These are phyloP conservation scores for Debaryomycetaceae sp. DNA, from an alignment of 1,139 yeast genomes.

Conservation along the genomic window DNA sequence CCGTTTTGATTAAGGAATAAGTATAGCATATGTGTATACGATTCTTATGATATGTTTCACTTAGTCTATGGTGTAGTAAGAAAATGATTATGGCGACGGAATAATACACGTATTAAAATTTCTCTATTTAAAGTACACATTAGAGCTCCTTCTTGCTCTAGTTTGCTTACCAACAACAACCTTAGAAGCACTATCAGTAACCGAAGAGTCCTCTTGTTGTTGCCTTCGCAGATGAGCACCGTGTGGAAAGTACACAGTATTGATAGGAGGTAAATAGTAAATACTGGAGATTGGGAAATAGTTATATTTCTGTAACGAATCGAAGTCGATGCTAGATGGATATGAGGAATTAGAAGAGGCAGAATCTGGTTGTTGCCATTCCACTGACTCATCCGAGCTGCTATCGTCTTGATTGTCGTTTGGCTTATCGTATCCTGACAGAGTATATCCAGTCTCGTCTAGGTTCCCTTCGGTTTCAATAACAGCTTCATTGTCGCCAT, in stretches of 20 bases:
- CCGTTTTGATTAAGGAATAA: constrained; percentile 70
- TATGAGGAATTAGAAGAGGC: background rate
- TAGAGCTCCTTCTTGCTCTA: constrained; percentile 21
- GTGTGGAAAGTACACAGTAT: constrained; percentile 59
- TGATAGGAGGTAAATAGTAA: constrained; percentile 57
- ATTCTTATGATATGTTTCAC: background rate
- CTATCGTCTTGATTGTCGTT: background rate
- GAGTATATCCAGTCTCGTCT: background rate
- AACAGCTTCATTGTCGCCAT: constrained; percentile 6
- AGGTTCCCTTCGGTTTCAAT: constrained; percentile 2
- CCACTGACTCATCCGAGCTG: background rate
- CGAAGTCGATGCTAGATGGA: constrained; percentile 7
- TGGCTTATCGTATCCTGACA: background rate
- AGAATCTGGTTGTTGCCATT: background rate
- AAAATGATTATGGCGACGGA: background rate
- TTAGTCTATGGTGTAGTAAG: background rate
- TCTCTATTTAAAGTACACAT: constrained; percentile 28
- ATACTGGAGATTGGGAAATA: constrained; percentile 56
- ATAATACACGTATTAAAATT: background rate
- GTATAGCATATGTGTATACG: background rate
- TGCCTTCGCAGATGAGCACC: constrained; percentile 45
- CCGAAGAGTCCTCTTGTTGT: constrained; percentile 5
- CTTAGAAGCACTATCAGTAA: background rate
- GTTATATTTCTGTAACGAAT: constrained; percentile 33
- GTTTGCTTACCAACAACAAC: background rate